phyloP scores from a whole-genome alignment of 1,139 yeast species.

The Yamadazyma taylorii region DNA sequence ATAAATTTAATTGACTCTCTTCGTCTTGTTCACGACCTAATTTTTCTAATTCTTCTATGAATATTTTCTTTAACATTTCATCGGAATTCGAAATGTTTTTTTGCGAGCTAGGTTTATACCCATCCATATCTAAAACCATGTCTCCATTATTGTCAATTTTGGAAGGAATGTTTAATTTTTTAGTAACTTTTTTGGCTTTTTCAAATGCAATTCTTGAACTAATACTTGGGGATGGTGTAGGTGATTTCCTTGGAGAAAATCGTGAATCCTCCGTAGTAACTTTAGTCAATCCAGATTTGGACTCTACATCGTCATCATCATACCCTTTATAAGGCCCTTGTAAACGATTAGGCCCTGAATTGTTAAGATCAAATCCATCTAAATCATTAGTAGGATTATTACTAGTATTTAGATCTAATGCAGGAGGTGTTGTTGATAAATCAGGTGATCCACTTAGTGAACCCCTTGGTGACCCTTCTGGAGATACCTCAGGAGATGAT shows the following conservation, averaged over 20 bases:
- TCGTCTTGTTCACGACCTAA: constrained; percentile 20
- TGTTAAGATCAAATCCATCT: constrained; percentile 36
- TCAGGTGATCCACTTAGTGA: constrained; percentile 44
- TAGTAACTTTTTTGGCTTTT: constrained; percentile 67
- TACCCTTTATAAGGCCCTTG: constrained; percentile 3
- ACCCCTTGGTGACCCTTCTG: too few species aligned
- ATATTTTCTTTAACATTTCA: constrained; percentile 66
- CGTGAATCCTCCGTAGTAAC: constrained; percentile 18
- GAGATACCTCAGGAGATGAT: constrained; percentile 66
- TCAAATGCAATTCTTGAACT: constrained; percentile 52
- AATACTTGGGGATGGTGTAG: constrained; percentile 24
- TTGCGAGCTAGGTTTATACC: constrained; percentile 83
- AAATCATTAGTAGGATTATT: constrained; percentile 30
- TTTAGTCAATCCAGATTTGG: constrained; percentile 22
- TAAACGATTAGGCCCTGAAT: constrained; percentile 1
- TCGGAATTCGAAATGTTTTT: constrained; percentile 70
- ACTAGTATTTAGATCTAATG: constrained; percentile 14
- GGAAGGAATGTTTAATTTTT: constrained; percentile 81
- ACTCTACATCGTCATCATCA: constrained; percentile 25
- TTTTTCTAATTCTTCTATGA: constrained; percentile 53
- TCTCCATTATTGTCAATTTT: constrained; percentile 90
- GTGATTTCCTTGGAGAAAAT: constrained; percentile 16
- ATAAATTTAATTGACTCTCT: constrained; percentile 16
- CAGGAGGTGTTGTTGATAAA: constrained; percentile 14
- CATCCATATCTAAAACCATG: constrained; percentile 89